These are phyloP conservation scores for Psidium friedrichsthalianum DNA, from an alignment of 345 rosid genomes.

Conservation along the genomic window DNA sequence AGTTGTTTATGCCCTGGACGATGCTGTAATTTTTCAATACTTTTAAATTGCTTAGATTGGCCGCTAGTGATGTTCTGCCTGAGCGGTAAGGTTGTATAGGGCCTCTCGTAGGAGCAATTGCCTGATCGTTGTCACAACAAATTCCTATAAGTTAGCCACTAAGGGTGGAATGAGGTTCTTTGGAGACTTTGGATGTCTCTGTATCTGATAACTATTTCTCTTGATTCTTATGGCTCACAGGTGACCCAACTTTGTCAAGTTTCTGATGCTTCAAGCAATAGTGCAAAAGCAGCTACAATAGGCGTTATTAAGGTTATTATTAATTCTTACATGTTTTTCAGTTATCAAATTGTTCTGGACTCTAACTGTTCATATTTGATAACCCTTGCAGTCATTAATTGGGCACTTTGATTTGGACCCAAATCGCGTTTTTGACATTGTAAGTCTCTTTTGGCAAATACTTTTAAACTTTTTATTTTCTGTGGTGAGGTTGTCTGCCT, in stretches of 20 bases:
- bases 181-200: neutral
- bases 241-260: constrained; percentile 84
- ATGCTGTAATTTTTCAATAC: neutral
- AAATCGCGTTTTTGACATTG: constrained; percentile 97
- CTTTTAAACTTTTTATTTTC: neutral
- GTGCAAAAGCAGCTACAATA: constrained; percentile 63
- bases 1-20: neutral
- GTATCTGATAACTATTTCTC: neutral
- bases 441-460: constrained; percentile 28
- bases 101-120: neutral
- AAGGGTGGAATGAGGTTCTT: neutral
- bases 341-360: neutral
- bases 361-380: constrained; percentile 8
- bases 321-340: neutral
- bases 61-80: neutral
- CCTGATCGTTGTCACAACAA: neutral
- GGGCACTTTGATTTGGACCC: constrained; percentile 99
- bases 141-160: neutral
- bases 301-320: constrained; percentile 84
- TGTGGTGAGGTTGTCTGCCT: neutral
- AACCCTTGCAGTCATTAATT: constrained; percentile 74
- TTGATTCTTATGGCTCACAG: constrained; percentile 23
- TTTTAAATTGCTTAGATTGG: neutral
- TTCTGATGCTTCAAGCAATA: constrained; percentile 52
- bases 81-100: neutral